Base-by-base conservation (phyloP, 352 stramenopile species). In the Phytophthora nicotianae region DNA sequence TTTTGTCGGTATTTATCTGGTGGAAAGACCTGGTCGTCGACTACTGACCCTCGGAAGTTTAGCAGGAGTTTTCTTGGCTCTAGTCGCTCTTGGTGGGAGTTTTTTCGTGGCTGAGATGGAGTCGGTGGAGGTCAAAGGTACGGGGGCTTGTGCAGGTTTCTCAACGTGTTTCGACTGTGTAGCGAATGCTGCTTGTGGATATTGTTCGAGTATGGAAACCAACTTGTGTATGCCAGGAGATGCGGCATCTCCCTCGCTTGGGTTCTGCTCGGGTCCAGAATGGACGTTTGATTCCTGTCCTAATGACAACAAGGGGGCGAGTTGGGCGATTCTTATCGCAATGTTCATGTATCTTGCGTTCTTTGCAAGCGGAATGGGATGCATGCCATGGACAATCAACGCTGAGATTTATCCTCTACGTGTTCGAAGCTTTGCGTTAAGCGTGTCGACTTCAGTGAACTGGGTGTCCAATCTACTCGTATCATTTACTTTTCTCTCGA, bases 371-470 rank as follows among this genome's bases (percentile, higher is more conserved):
- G 86, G 83, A 52, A 92, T 94, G 83, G 86, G 86, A 5, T 88
- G 77, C 26, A 90, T 98, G 74, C 93, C 96, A 0, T 99, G 95
- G 95, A 98, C 91, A 0, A 95, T 99, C 58, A 97, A 98, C 66
- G 86, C 88, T 26, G 96, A 98, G 73, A 98, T 98, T 63, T 98
- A 97, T 68, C 90, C 91, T 6, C 72, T 96, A 7, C 75, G 86
- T 29, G 85, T 90, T 17, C 91, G 96, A 32, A 96, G 86, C 26
- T 79, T 96, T 17, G 89, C 85, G 7, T 82, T 97, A 2, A 96
- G 87, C 50, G 63, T 90, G 7, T 85, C 91, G 4, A 98, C 96
- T 14, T 88, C 88, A 2, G 86, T 95, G 13, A 98, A 97, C 68
- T 98, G 96, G 95, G 49, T 98, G 54, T 75, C 82, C 8, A 98